Percentiles rank a stretch among this genome's conserved stretches.
phyloP scores from a whole-genome alignment of 2,329 filamentous ascomycete species.

The Colletotrichum liaoningense region DNA sequence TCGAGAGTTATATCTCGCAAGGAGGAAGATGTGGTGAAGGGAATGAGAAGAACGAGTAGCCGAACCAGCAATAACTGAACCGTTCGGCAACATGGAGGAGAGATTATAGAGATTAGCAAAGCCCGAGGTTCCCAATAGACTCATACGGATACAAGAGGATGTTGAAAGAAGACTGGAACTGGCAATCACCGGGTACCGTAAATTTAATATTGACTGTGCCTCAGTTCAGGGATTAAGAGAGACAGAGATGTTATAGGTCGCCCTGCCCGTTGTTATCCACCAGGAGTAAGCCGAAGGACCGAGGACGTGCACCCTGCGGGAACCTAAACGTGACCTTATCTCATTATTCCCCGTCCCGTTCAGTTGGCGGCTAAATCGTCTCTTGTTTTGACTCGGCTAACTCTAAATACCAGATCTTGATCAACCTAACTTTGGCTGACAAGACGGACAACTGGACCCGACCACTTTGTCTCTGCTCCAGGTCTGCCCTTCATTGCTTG shows the following conservation, averaged over 20 bases:
- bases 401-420: neutral
- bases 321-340: neutral
- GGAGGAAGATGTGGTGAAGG: no score
- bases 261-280: neutral
- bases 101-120: no score
- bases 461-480: neutral
- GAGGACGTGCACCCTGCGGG: neutral
- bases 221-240: neutral
- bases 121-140: no score
- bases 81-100: no score
- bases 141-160: no score
- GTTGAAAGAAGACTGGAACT: no score
- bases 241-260: neutral
- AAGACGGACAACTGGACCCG: neutral
- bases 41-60: no score
- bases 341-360: neutral
- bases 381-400: constrained; percentile 14
- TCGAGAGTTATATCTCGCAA: no score
- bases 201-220: neutral
- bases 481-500: no score
- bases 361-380: constrained; percentile 4
- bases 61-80: no score
- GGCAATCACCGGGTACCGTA: neutral
- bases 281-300: neutral
- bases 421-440: neutral